These are phyloP conservation scores for Arthrobotrys conoides DNA, from an alignment of 2,329 filamentous ascomycete genomes.

Conservation along the genomic window DNA sequence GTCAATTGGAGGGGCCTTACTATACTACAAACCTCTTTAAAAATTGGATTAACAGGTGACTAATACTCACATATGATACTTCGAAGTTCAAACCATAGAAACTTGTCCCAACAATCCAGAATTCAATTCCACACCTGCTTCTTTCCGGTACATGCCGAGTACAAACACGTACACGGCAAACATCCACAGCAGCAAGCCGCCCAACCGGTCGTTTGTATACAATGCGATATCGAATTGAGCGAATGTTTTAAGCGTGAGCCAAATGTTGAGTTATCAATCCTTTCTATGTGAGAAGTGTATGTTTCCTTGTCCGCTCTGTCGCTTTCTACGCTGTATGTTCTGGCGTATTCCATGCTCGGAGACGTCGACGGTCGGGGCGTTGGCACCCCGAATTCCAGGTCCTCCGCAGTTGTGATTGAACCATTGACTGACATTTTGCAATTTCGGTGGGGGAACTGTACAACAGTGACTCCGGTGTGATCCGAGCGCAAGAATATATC, in stretches of 20 bases:
- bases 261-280: conserved; percentile 27
- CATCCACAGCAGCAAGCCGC: conserved; percentile 54
- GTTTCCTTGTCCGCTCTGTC: conserved; percentile 29
- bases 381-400: conserved; percentile 11
- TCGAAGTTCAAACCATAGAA: neutral
- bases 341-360: conserved; percentile 51
- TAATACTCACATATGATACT: neutral
- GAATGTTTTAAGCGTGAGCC: conserved; percentile 28
- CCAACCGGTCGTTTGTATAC: conserved; percentile 51
- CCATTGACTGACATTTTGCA: conserved; percentile 38
- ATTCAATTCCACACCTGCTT: conserved; percentile 41
- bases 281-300: conserved; percentile 18
- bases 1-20: no score
- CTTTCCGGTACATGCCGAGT: conserved; percentile 52
- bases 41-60: no score
- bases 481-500: conserved; percentile 13
- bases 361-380: conserved; percentile 35
- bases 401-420: conserved; percentile 31
- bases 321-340: neutral
- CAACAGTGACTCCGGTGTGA: neutral
- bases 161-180: conserved; percentile 48
- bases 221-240: conserved; percentile 50
- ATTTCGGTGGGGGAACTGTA: neutral
- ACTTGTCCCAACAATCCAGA: neutral
- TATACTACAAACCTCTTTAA: no score